phyloP scores from a whole-genome alignment of 257 asterid genomes.

The Lycium ferocissimum region DNA sequence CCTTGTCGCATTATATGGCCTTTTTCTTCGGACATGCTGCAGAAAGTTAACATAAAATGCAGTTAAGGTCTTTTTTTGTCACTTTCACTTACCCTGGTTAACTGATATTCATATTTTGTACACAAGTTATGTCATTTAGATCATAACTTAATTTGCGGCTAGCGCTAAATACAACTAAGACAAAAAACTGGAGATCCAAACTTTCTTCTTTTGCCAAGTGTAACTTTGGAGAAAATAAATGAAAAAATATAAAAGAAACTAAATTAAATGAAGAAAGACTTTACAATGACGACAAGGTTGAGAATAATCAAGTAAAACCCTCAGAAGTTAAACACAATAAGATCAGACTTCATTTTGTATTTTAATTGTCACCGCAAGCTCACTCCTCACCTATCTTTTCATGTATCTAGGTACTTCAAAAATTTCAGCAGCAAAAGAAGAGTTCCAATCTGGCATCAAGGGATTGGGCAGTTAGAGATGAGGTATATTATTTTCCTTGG shows the following conservation, averaged over 20 bases:
- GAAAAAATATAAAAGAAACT: background rate
- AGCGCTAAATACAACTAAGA: background rate
- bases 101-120: constrained; percentile 14
- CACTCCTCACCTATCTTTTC: constrained; percentile 6
- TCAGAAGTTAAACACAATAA: constrained; percentile 9
- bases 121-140: background rate
- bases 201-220: background rate
- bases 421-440: constrained; percentile 21
- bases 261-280: constrained; percentile 15
- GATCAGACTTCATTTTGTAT: background rate
- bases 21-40: background rate
- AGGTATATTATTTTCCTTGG: background rate
- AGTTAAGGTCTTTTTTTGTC: background rate
- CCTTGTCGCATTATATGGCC: background rate
- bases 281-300: background rate
- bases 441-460: constrained; percentile 7
- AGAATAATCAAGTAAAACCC: background rate
- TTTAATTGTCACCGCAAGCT: background rate
- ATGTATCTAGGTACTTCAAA: constrained; percentile 18
- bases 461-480: background rate
- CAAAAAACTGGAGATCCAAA: constrained; percentile 2
- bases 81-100: constrained; percentile 19
- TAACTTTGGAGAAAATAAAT: constrained; percentile 22
- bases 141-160: background rate
- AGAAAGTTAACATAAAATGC: constrained; percentile 3